Base-by-base conservation (phyloP, 108 stramenopile genomes). In the Fistulifera solaris region DNA sequence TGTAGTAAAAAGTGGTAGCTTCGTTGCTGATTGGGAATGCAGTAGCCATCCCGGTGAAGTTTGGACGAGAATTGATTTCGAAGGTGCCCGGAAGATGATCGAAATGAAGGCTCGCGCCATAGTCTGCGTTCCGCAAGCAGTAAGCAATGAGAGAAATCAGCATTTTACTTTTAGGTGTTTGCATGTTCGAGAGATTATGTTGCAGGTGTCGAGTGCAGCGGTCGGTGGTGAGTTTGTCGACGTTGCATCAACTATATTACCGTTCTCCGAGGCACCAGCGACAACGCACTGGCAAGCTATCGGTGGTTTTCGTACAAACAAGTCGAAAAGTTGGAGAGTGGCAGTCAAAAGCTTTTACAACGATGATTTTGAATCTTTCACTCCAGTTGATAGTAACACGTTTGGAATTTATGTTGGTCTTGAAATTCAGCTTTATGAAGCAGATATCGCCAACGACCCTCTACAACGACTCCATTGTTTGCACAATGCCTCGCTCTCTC, bases 191-290 rank as follows among this genome's bases (percentile, higher is more conserved):
- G 44, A 54, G 22, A 72, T 70, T 48, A 27, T 58, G 10, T 41
- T 85, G 6, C 80, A 85, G 52, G 71, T 76, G 52, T 63, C 74
- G 4, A 66, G 21, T 25, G 57, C 62, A 5, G 23, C 75, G 14
- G 61, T 68, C 18, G 79, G 79, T 25, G 83, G 77, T 19, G 65
- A 67, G 31, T 85, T 81, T 54, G 69, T 85, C 17, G 69, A 81
- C 56, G 62, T 73, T 40, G 43, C 38, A 4, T 48, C 54, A 27
- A 58, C 75, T 46, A 42, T 27, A 0, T 27, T 75, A 12, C 38
- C 60, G 18, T 50, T 51, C 5, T 4, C 44, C 17, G 11, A 45
- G 13, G 38, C 5, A n/a, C 2, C 49, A 23, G 18, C 28, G 38
- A 40, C 38, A 17, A 48, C 35, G 28, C 28, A 72, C 21, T 77